These are phyloP conservation scores for Medicago arabica DNA, from an alignment of 306 rosid species.

Conservation along the genomic window DNA sequence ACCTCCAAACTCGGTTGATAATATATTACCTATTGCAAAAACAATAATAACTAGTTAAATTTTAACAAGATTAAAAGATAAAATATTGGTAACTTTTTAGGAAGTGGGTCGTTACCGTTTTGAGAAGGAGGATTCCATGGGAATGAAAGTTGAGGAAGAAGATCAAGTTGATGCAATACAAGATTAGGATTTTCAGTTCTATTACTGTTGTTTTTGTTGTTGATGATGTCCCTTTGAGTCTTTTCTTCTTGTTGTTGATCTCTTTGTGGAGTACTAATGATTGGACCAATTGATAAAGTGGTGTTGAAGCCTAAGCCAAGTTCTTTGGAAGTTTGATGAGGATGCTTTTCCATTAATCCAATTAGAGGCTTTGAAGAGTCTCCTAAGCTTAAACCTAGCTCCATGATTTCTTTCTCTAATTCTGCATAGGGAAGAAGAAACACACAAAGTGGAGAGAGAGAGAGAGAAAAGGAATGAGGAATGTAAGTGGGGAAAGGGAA, in stretches of 20 bases:
- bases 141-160: slow-evolving; percentile 65
- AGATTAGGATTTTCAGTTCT: slow-evolving; percentile 38
- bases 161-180: slow-evolving; percentile 68
- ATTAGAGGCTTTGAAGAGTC: slow-evolving; percentile 66
- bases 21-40: slow-evolving; percentile 52
- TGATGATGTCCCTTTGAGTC: slow-evolving; percentile 18
- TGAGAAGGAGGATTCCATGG: slow-evolving; percentile 78
- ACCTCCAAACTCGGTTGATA: slow-evolving; percentile 56
- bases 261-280: slow-evolving; percentile 9
- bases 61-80: not conserved
- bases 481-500: slow-evolving; percentile 25
- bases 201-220: not conserved
- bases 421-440: slow-evolving; percentile 17
- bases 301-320: slow-evolving; percentile 70
- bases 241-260: slow-evolving; percentile 37
- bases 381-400: slow-evolving; percentile 85
- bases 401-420: slow-evolving; percentile 57
- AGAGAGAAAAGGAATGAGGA: not conserved
- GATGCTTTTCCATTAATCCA: slow-evolving; percentile 51
- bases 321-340: slow-evolving; percentile 34
- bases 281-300: slow-evolving; percentile 62
- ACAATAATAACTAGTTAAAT: not conserved
- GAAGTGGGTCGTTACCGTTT: slow-evolving; percentile 33
- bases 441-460: not conserved
- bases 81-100: not conserved